phyloP scores from a whole-genome alignment of 2,329 filamentous ascomycete genomes.

The Colletotrichum sp. region DNA sequence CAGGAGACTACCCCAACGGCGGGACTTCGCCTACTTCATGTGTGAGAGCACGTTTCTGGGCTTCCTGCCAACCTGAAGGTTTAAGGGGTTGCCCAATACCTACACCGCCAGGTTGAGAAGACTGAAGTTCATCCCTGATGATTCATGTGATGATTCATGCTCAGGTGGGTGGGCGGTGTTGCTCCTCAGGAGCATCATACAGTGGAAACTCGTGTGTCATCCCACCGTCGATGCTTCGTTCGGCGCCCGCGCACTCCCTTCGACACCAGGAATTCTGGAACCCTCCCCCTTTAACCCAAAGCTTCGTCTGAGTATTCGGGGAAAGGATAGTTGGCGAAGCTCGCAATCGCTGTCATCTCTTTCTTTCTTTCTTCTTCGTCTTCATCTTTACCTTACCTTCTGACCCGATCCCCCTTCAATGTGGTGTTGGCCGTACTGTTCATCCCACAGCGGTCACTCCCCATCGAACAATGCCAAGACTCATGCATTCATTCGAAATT shows the following conservation, averaged over 20 bases:
- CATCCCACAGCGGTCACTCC: neutral
- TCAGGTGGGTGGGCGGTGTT: neutral
- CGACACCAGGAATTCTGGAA: neutral
- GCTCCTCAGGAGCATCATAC: neutral
- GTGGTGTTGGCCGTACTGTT: neutral
- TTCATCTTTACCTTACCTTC: neutral
- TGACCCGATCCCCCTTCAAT: neutral
- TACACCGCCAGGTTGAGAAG: neutral
- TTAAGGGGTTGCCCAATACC: neutral
- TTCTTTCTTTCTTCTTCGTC: neutral
- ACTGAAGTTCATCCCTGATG: neutral
- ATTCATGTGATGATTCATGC: neutral
- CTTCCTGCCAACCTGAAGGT: neutral
- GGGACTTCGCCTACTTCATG: neutral
- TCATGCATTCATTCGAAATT: neutral
- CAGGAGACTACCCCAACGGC: neutral
- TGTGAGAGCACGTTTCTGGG: neutral
- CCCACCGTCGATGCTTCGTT: neutral
- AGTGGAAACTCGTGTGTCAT: neutral
- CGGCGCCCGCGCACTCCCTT: neutral
- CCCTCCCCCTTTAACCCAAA: neutral
- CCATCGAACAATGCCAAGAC: neutral
- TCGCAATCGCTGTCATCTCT: neutral
- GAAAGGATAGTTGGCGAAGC: neutral
- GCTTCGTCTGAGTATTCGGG: neutral